A percentile compares a stretch with the other conserved stretches of the same genome.
These are phyloP conservation scores for Fusarium irregulare DNA, from an alignment of 2,329 filamentous ascomycete genomes.

Conservation along the genomic window DNA sequence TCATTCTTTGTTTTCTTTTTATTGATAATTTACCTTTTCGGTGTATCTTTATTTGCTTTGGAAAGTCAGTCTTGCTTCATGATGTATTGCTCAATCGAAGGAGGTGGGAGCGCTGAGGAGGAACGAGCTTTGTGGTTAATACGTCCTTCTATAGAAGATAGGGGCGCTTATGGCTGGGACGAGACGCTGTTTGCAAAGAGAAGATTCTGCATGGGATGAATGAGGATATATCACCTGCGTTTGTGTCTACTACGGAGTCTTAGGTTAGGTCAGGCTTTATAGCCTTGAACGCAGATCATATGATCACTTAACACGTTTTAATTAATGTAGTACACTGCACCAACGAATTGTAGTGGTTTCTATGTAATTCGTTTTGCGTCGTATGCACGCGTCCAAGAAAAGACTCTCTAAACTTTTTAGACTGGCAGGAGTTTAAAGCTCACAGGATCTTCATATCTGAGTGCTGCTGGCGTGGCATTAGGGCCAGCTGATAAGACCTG, in stretches of 20 bases:
- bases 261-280: slow-evolving; percentile 40
- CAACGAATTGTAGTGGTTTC: neutral
- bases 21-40: slow-evolving; percentile 50
- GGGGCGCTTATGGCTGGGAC: slow-evolving; percentile 40
- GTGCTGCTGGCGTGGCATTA: neutral
- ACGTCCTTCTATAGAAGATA: slow-evolving; percentile 30
- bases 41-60: slow-evolving; percentile 47
- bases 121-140: slow-evolving; percentile 38
- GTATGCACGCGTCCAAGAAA: neutral
- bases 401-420: slow-evolving; percentile 9
- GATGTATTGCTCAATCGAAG: slow-evolving; percentile 28
- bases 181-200: slow-evolving; percentile 27
- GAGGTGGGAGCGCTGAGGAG: slow-evolving; percentile 18
- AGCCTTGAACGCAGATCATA: slow-evolving; percentile 46
- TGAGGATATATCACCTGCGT: slow-evolving; percentile 44
- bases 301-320: slow-evolving; percentile 26
- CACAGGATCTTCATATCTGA: neutral
- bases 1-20: slow-evolving; percentile 47
- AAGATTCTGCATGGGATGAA: slow-evolving; percentile 29
- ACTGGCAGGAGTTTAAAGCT: neutral
- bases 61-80: slow-evolving; percentile 38
- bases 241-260: slow-evolving; percentile 47
- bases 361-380: neutral
- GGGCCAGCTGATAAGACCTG: neutral
- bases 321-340: neutral